Percentiles rank a stretch among this genome's conserved stretches.
phyloP scores from a whole-genome alignment of 129 eudicot species.

The Smallanthus sonchifolius region DNA sequence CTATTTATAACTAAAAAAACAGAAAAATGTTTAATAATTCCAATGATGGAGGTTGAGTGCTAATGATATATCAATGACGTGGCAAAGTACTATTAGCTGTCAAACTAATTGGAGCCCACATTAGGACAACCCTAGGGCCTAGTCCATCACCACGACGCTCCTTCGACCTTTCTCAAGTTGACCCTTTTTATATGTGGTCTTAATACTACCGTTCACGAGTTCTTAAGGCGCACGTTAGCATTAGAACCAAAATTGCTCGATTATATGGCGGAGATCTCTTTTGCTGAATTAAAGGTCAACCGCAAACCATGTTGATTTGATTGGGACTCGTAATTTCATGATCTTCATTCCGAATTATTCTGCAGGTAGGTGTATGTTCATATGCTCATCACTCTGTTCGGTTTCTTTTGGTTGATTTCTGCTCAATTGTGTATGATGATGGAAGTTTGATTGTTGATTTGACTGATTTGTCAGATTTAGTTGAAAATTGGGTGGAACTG shows the following conservation, averaged over 20 bases:
- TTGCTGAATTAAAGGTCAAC: constrained; percentile 13
- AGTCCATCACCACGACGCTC: constrained; percentile 25
- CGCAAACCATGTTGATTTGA: constrained; percentile 12
- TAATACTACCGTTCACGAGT: constrained; percentile 11
- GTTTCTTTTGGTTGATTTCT: background rate
- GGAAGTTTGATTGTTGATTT: background rate
- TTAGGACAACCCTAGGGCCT: background rate
- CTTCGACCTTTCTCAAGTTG: constrained; percentile 20
- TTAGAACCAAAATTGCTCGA: background rate
- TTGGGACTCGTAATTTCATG: background rate
- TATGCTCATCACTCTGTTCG: constrained; percentile 6
- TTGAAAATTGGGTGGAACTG: constrained; percentile 1
- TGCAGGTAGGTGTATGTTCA: constrained; percentile 10
- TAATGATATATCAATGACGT: constrained; percentile 9
- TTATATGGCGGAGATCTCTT: constrained; percentile 31
- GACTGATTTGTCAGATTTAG: background rate
- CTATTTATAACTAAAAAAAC: too few species aligned
- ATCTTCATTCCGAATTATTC: constrained; percentile 1
- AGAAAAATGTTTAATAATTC: too few species aligned
- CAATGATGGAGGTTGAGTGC: background rate
- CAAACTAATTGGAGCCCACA: constrained; percentile 17
- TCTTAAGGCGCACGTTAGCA: constrained; percentile 20
- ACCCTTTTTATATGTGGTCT: constrained; percentile 8
- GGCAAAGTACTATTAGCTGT: background rate
- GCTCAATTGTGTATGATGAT: constrained; percentile 8